These are phyloP conservation scores for Conringia planisiliqua DNA, from an alignment of 345 rosid genomes.

Conservation along the genomic window DNA sequence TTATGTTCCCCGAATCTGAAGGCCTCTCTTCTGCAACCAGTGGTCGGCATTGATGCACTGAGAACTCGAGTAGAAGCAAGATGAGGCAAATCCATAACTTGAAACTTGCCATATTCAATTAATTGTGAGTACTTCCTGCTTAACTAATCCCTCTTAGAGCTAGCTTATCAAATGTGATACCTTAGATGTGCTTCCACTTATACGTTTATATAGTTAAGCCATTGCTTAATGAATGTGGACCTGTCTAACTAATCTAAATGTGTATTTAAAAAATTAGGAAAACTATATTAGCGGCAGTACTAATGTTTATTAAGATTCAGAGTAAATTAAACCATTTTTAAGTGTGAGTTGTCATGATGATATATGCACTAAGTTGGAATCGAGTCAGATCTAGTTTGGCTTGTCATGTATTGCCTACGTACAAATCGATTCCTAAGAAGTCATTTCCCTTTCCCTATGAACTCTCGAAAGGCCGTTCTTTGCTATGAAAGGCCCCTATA, in stretches of 20 bases:
- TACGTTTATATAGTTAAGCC: constrained; percentile 33
- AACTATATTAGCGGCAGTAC: neutral
- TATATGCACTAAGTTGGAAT: constrained; percentile 27
- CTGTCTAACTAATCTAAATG: constrained; percentile 14
- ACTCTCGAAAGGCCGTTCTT: constrained; percentile 27
- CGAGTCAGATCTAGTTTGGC: constrained; percentile 29
- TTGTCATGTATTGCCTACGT: constrained; percentile 21
- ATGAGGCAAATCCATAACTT: constrained; percentile 30
- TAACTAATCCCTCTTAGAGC: neutral
- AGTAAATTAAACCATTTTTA: neutral
- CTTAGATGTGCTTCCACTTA: constrained; percentile 13
- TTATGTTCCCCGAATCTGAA: constrained; percentile 19
- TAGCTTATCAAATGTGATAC: constrained; percentile 15
- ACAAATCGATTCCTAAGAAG: constrained; percentile 3
- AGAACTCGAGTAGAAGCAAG: constrained; percentile 28
- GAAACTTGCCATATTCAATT: constrained; percentile 27
- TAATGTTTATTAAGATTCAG: constrained; percentile 7
- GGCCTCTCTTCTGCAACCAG: constrained; percentile 17
- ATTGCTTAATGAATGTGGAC: constrained; percentile 26
- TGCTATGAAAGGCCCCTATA: constrained; percentile 4
- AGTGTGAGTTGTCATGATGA: constrained; percentile 16
- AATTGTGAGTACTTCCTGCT: neutral
- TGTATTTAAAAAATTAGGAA: neutral
- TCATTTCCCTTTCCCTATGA: constrained; percentile 15
- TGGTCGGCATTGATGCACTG: constrained; percentile 28